Conservation (phyloP, 148 eudicot genomes). For the Rhododendron molle region DNA sequence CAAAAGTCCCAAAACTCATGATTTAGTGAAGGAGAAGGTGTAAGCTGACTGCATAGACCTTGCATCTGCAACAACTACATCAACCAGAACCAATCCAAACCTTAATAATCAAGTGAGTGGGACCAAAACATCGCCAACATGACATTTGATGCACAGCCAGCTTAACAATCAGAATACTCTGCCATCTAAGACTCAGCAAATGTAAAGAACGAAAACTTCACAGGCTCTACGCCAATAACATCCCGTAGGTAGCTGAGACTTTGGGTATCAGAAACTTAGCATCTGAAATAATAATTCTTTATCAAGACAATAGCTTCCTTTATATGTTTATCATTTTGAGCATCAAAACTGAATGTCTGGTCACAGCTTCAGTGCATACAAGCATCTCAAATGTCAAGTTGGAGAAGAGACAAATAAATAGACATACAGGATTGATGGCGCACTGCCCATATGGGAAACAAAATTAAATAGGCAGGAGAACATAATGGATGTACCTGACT, state of each 20-base stretch:
- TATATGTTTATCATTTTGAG: background rate
- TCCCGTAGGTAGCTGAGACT: background rate
- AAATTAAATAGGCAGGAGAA: background rate
- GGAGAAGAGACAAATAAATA: background rate
- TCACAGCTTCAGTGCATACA: background rate
- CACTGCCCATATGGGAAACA: background rate
- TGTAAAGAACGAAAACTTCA: background rate
- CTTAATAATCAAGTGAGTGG: background rate
- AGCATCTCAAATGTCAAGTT: background rate
- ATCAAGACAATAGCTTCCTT: background rate
- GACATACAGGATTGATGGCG: background rate
- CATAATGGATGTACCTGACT: slow-evolving; percentile 48
- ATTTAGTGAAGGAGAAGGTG: background rate
- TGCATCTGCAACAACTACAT: background rate
- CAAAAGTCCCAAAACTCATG: background rate
- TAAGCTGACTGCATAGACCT: background rate
- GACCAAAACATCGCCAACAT: background rate
- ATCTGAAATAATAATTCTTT: background rate
- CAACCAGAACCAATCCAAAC: background rate
- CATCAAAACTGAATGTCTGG: background rate
- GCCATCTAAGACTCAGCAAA: background rate
- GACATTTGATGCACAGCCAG: background rate
- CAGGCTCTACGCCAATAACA: background rate
- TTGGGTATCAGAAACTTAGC: background rate
- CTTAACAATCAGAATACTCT: background rate